phyloP scores from a whole-genome alignment of 2,329 filamentous ascomycete species.

The Diaporthe vaccinii region DNA sequence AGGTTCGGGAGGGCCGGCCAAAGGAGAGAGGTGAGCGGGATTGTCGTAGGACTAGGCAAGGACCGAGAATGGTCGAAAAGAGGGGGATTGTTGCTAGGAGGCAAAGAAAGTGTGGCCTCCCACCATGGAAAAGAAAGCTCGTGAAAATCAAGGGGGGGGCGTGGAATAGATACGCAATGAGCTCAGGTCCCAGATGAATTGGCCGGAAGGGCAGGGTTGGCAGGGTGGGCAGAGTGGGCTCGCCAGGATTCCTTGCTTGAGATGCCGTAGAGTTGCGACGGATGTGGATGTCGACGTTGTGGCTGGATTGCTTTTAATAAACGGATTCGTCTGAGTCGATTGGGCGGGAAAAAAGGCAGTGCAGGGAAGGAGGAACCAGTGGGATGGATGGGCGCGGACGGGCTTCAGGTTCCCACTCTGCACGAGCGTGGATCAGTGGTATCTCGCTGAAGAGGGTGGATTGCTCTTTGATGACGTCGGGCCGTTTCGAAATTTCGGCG shows the following conservation, averaged over 20 bases:
- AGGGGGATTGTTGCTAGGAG: slow-evolving; percentile 6
- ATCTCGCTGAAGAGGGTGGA: slow-evolving; percentile 24
- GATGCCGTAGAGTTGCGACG: slow-evolving; percentile 25
- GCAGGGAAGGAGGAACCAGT: slow-evolving; percentile 33
- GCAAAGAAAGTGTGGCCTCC: slow-evolving; percentile 13
- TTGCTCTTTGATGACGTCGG: slow-evolving; percentile 34
- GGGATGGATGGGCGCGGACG: slow-evolving; percentile 14
- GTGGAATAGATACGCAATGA: slow-evolving; percentile 24
- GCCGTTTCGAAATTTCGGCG: slow-evolving; percentile 35
- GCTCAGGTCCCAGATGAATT: slow-evolving; percentile 23
- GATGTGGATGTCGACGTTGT: slow-evolving; percentile 20
- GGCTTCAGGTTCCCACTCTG: slow-evolving; percentile 20
- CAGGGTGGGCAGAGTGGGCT: slow-evolving; percentile 27
- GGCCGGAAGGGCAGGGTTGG: slow-evolving; percentile 14
- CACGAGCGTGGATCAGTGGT: slow-evolving; percentile 20
- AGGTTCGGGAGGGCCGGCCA: not conserved
- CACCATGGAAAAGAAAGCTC: slow-evolving; percentile 10
- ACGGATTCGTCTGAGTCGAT: slow-evolving; percentile 18
- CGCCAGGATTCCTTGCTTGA: slow-evolving; percentile 31
- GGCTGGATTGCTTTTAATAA: slow-evolving; percentile 33
- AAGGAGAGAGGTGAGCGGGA: not conserved
- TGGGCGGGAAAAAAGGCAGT: slow-evolving; percentile 26
- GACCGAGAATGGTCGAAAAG: not conserved
- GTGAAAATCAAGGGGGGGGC: slow-evolving; percentile 26
- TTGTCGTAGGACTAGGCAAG: not conserved